Base-by-base conservation (phyloP, 2,329 filamentous ascomycete species). In the Sclerotiophoma versabilis region DNA sequence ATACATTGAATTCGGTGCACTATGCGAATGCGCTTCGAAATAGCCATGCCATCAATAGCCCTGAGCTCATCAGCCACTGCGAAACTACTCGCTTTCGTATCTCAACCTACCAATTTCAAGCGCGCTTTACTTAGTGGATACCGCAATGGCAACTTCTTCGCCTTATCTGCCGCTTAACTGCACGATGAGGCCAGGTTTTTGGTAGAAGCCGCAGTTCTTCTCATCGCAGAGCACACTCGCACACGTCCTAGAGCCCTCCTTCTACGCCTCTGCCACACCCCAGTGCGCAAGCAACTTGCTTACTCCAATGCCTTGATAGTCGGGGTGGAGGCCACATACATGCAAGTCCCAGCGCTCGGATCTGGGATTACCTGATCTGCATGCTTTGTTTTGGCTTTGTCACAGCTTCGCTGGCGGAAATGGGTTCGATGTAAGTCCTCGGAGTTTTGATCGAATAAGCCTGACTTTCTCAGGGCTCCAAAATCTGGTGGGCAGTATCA, bases 281-380 rank as follows among this genome's bases (percentile, higher is more conserved):
- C 75, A 79, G 19, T 69, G 59, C 25, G 77, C 66, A 23, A 79
- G 62, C 29, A 75, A 61, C 27, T 65, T 67, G 1, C 75, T 76
- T 1, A 72, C 65, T 3, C 76, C 76, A 27, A 71, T 71, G 3
- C 69, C 64, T 37, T 77, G 71, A 36, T 71, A 72, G 1, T 68
- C 64, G 1, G 76, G 76, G 47, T 69, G 52, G 12, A 71, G 63
- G 10, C 68, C 69, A 32, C 69, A 71, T 1, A 70, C 65, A 47
- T 69, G 56, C 23, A 70, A 25, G 30, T 70, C 69, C 62, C 64
- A 70, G 30, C 68, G 70, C 29, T 70, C 65, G 0, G 23, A 71
- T 72, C 4, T 73, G 68, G 62, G 61, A 59, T 4, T 71, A 66
- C 26, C 42, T 69, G 2, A 63, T 70, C 14, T 54, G 57, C 9